Evolutionary conservation across 306 rosid genomes (phyloP).

Genomic region (Geum urbanum): DNA sequence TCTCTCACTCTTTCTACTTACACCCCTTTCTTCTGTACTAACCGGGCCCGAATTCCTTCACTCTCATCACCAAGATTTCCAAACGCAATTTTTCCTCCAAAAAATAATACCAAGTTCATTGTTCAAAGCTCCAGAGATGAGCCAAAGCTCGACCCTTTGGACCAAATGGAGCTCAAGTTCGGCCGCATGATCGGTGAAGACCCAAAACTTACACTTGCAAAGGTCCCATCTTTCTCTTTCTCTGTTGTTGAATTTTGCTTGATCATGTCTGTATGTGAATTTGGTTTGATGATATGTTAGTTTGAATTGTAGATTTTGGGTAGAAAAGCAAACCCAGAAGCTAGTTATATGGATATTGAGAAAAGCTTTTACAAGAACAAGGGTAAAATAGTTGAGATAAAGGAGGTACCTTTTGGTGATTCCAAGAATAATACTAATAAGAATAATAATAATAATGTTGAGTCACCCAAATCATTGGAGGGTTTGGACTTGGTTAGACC

Average conservation of each 20-base stretch:
- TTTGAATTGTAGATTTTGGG: conserved; percentile 68
- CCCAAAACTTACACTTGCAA: conserved; percentile 87
- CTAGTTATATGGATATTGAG: conserved; percentile 78
- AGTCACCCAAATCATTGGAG: conserved; percentile 38
- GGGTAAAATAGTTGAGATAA: conserved; percentile 55
- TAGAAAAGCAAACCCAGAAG: conserved; percentile 72
- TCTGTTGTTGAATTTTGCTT: background rate
- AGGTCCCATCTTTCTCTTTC: conserved; percentile 41
- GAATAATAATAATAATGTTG: background rate
- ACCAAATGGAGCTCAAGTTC: conserved; percentile 86
- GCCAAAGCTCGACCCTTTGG: conserved; percentile 54
- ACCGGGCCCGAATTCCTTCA: conserved; percentile 25
- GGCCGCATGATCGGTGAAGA: conserved; percentile 92
- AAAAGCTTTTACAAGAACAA: conserved; percentile 65
- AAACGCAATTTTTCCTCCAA: conserved; percentile 27
- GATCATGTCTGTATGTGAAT: background rate
- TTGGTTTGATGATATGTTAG: background rate
- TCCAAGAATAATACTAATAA: conserved; percentile 5
- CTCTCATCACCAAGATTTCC: conserved; percentile 31
- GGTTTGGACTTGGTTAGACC: conserved; percentile 63
- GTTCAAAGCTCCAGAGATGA: conserved; percentile 55
- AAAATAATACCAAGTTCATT: conserved; percentile 33
- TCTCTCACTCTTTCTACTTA: conserved; percentile 38
- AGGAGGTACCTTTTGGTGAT: conserved; percentile 67
- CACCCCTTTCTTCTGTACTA: conserved; percentile 32